Evolutionary conservation across 1,284 basidiomycete species (phyloP).

Genomic region (Trichosporon asahii): DNA sequence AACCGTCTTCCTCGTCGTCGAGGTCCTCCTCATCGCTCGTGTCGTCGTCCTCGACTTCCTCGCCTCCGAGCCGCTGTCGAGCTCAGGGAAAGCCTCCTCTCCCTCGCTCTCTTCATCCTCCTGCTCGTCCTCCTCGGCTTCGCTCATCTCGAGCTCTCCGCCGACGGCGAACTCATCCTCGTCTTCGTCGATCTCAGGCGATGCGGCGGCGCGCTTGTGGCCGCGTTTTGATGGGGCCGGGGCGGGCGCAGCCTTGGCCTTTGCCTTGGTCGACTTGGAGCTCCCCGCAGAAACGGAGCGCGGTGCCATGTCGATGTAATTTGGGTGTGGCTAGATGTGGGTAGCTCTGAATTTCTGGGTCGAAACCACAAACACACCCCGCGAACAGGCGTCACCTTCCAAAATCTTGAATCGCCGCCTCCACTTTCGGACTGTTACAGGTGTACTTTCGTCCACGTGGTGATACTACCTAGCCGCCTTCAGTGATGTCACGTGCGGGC

Average conservation of each 20-base stretch:
- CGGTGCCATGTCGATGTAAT: conserved; percentile 17
- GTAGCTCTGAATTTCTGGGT: background rate
- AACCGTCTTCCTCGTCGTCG: conserved; percentile 47
- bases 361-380: background rate
- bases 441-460: conserved; percentile 7
- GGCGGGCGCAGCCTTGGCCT: conserved; percentile 3
- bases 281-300: conserved; percentile 17
- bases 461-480: background rate
- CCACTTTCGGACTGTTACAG: conserved; percentile 5
- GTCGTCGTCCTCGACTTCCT: conserved; percentile 14
- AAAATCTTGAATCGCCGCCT: conserved; percentile 18
- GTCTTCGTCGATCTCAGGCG: conserved; percentile 20
- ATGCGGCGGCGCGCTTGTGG: conserved; percentile 21
- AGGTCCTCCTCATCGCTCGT: conserved; percentile 42
- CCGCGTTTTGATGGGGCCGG: conserved; percentile 16
- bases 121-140: conserved; percentile 31
- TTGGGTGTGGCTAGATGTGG: conserved; percentile 2
- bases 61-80: conserved; percentile 51
- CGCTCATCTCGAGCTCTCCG: conserved; percentile 32
- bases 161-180: conserved; percentile 34
- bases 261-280: conserved; percentile 13
- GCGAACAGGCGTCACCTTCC: conserved; percentile 9
- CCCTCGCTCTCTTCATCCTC: conserved; percentile 35
- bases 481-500: background rate
- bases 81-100: conserved; percentile 54